Percentiles rank a stretch among this genome's conserved stretches.
Conservation (phyloP, 306 rosid genomes). For the Arachis stenosperma region DNA sequence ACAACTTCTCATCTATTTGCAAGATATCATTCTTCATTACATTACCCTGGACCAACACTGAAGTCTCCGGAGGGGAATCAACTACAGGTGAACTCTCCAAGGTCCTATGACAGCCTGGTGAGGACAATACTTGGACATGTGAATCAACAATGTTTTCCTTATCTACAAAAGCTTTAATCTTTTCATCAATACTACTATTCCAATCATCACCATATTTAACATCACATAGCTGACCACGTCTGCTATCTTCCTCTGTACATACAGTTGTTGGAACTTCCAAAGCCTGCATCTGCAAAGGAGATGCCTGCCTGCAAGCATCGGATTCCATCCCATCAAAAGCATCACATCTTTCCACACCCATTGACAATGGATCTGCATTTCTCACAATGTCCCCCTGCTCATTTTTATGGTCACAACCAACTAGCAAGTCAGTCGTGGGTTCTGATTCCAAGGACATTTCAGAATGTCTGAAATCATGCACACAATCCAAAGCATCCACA, state of each 20-base stretch:
- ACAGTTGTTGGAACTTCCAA: slow-evolving; percentile 46
- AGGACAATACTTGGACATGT: slow-evolving; percentile 41
- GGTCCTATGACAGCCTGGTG: slow-evolving; percentile 41
- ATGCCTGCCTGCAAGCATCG: slow-evolving; percentile 40
- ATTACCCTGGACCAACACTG: slow-evolving; percentile 43
- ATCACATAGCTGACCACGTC: slow-evolving; percentile 39
- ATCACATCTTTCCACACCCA: slow-evolving; percentile 45
- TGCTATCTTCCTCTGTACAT: slow-evolving; percentile 39
- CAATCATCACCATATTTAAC: slow-evolving; percentile 45
- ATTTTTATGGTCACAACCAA: slow-evolving; percentile 43
- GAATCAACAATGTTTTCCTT: slow-evolving; percentile 42
- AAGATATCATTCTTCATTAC: slow-evolving; percentile 38
- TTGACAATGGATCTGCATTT: slow-evolving; percentile 41
- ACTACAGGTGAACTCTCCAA: slow-evolving; percentile 46
- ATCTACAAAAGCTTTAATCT: slow-evolving; percentile 43
- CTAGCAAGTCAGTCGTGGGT: slow-evolving; percentile 35
- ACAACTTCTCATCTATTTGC: slow-evolving; percentile 43
- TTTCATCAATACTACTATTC: slow-evolving; percentile 49
- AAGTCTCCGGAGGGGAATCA: slow-evolving; percentile 45
- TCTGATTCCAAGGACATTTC: slow-evolving; percentile 46
- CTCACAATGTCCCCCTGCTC: slow-evolving; percentile 52
- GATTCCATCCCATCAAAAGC: slow-evolving; percentile 46
- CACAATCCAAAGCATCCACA: slow-evolving; percentile 39
- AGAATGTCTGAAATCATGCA: slow-evolving; percentile 41
- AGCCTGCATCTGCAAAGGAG: slow-evolving; percentile 41